phyloP scores from a whole-genome alignment of 2,329 filamentous ascomycete species.

The Penicillium janthinellum region DNA sequence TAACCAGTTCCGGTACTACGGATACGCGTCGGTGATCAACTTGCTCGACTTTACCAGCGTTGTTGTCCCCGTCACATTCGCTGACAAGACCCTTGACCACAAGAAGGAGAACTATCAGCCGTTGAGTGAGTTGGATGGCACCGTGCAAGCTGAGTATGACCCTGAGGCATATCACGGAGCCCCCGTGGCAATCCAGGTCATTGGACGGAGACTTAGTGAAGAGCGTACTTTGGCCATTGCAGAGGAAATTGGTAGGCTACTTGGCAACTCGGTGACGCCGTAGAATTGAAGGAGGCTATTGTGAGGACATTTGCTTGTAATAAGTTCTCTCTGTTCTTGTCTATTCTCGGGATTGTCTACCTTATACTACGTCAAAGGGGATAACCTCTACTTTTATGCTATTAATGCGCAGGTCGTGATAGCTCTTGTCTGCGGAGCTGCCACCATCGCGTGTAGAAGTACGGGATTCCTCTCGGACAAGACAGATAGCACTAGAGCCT shows the following conservation, averaged over 20 bases:
- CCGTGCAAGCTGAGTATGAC: constrained; percentile 50
- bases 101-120: constrained; percentile 3
- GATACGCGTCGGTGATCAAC: constrained; percentile 42
- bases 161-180: constrained; percentile 48
- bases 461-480: too few relatives aligned
- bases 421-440: too few relatives aligned
- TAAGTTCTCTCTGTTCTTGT: background rate
- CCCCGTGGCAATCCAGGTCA: constrained; percentile 49
- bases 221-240: constrained; percentile 48
- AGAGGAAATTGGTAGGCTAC: constrained; percentile 36
- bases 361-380: background rate
- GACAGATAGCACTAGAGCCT: too few relatives aligned
- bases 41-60: constrained; percentile 46
- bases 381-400: background rate
- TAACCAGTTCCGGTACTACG: constrained; percentile 43
- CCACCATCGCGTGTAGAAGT: too few relatives aligned
- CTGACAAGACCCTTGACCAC: constrained; percentile 43
- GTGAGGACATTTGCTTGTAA: background rate
- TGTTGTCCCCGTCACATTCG: constrained; percentile 49
- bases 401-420: too few relatives aligned
- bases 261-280: constrained; percentile 31
- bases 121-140: constrained; percentile 44
- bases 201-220: constrained; percentile 48
- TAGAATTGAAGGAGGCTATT: background rate
- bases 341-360: background rate